Conservation (phyloP, 441 rosid genomes). For the Adansonia madagascariensis region DNA sequence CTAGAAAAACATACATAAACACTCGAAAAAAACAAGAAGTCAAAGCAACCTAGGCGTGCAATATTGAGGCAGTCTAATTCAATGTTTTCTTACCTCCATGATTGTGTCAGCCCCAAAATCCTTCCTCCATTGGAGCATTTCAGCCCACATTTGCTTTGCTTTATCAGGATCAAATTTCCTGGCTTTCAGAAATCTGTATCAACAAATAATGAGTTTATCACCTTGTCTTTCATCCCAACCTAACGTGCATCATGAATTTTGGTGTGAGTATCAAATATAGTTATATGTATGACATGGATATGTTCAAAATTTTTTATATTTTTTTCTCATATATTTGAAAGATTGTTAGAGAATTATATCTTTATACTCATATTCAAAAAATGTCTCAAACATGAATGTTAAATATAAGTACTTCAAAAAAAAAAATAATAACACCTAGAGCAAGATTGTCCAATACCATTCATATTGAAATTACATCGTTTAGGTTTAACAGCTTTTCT, state of each 20-base stretch:
- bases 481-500: background rate
- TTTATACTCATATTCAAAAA: no score
- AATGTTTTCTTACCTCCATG: constrained; percentile 45
- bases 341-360: no score
- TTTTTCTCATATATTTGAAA: no score
- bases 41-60: background rate
- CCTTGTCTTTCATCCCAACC: background rate
- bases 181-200: constrained; percentile 58
- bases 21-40: no score
- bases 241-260: background rate
- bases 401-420: no score
- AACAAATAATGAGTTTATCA: background rate
- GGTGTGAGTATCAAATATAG: no score
- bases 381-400: no score
- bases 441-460: background rate
- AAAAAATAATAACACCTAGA: no score
- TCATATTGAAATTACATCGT: background rate
- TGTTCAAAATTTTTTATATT: no score
- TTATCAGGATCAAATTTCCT: constrained; percentile 66
- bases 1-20: no score
- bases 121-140: constrained; percentile 73
- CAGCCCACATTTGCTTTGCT: constrained; percentile 75
- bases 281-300: no score
- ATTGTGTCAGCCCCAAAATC: constrained; percentile 66
- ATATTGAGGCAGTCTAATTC: background rate